phyloP scores from a whole-genome alignment of 2,329 filamentous ascomycete species.

The Chrysoporthe puriensis region DNA sequence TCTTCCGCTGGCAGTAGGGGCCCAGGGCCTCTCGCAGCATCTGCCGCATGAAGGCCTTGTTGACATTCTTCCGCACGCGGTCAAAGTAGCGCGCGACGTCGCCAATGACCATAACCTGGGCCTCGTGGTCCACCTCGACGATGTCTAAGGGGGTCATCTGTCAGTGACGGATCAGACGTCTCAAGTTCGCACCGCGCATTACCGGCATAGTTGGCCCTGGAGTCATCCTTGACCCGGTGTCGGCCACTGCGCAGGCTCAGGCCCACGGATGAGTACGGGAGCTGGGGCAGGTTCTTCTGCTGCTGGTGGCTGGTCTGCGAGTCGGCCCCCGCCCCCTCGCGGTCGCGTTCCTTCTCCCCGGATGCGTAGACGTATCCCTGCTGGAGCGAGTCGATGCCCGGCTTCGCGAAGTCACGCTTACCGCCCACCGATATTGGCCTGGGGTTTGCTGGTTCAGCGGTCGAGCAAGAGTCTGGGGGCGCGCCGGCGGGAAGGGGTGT shows the following conservation, averaged over 20 bases:
- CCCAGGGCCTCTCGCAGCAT: slow-evolving; percentile 40
- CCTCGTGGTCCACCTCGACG: slow-evolving; percentile 41
- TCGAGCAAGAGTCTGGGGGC: background rate
- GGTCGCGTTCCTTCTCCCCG: slow-evolving; percentile 36
- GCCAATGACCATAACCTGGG: slow-evolving; percentile 42
- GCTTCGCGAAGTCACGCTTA: slow-evolving; percentile 41
- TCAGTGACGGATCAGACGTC: too few relatives aligned
- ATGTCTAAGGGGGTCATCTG: slow-evolving; percentile 31
- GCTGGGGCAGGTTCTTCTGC: slow-evolving; percentile 33
- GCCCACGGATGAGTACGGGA: slow-evolving; percentile 41
- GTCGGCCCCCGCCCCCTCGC: slow-evolving; percentile 19
- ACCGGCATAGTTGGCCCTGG: slow-evolving; percentile 42
- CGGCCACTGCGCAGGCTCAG: slow-evolving; percentile 40
- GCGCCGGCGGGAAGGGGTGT: background rate
- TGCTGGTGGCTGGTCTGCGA: slow-evolving; percentile 34
- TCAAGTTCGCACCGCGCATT: background rate
- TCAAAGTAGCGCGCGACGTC: slow-evolving; percentile 44
- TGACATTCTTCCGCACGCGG: slow-evolving; percentile 42
- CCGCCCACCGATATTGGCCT: slow-evolving; percentile 41
- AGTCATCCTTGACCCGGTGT: slow-evolving; percentile 41
- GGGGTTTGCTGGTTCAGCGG: background rate
- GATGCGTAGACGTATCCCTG: slow-evolving; percentile 42
- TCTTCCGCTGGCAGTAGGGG: slow-evolving; percentile 38
- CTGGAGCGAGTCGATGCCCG: slow-evolving; percentile 42
- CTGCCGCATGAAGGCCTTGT: slow-evolving; percentile 44